Evolutionary conservation across 129 eudicot genomes (phyloP), one percentile per base, ranked within the genome.

Genomic region (Kitagawia praeruptora): DNA sequence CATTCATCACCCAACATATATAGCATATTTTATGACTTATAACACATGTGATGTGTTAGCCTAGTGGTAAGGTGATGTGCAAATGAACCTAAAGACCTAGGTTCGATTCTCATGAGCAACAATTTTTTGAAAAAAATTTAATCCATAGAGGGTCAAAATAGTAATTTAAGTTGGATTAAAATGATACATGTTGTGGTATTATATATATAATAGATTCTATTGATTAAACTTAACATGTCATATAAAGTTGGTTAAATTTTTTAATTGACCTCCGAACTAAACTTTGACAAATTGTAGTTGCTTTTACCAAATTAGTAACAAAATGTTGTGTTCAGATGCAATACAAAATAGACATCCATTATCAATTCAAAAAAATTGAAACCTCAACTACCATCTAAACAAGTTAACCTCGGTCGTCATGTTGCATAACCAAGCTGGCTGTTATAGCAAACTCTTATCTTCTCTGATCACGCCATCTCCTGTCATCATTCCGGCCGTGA

Each of bases 401-500:
- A 14, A 12, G 69, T 15, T 18, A 46, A 40, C 80, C 47, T 66
- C 82, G n/a, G 34, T 69, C 80, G 72, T 23, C 72, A 58, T 61
- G 38, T 28, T 31, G 25, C 37, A 25, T 46, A 16, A 12, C 41
- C 47, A 3, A 31, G 41, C 77, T 74, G 27, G 25, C 79, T 41
- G 46, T 47, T 70, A 21, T 15, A 37, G 67, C 71, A 48, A 37
- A 12, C 15, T 19, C 0, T 84, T 82, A 87, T 83, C 94, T 86
- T 85, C 94, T 85, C 71, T 86, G 42, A n/a, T 87, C 96, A 47
- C 84, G 83, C 93, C 96, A 84, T 83, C 93, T 71, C 45, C 81
- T 77, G 81, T 81, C 81, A 16, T 82, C 96, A 48, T 81, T 79
- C 78, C 85, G 79, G 12, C 82, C 86, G 53, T 14, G 84, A 48